These are phyloP conservation scores for Echium plantagineum DNA, from an alignment of 257 asterid genomes.

Conservation along the genomic window DNA sequence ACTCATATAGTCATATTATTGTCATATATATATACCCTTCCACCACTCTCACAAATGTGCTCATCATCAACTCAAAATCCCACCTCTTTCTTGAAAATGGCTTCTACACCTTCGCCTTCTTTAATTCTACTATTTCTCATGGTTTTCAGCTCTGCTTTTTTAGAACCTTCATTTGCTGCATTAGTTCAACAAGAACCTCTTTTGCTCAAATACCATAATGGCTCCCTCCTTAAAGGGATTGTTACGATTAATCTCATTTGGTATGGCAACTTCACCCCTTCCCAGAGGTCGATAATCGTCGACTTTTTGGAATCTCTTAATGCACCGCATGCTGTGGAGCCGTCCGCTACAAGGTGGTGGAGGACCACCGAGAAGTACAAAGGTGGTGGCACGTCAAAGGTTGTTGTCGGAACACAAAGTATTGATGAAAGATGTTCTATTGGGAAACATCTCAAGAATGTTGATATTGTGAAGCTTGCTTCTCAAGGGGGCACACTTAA, in stretches of 20 bases:
- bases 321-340: conserved; percentile 4
- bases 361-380: conserved; percentile 16
- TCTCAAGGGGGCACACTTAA: conserved; percentile 2
- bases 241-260: conserved; percentile 11
- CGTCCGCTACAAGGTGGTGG: conserved; percentile 24
- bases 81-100: no score
- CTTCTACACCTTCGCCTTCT: no score
- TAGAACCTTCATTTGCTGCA: no score
- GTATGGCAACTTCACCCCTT: conserved; percentile 20
- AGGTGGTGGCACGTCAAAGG: neutral
- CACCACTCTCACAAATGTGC: no score
- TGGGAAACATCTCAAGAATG: conserved; percentile 18
- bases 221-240: conserved; percentile 16
- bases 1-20: no score
- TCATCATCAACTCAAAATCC: no score
- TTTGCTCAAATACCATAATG: conserved; percentile 21
- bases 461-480: conserved; percentile 9
- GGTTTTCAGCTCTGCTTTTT: no score
- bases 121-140: no score
- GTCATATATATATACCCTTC: no score
- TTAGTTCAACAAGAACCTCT: no score
- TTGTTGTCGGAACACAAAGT: conserved; percentile 8
- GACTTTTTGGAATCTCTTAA: conserved; percentile 18
- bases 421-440: conserved; percentile 11
- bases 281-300: conserved; percentile 11